Conservation (phyloP, 2,329 filamentous ascomycete genomes). For the Aspergillus luchuensis region DNA sequence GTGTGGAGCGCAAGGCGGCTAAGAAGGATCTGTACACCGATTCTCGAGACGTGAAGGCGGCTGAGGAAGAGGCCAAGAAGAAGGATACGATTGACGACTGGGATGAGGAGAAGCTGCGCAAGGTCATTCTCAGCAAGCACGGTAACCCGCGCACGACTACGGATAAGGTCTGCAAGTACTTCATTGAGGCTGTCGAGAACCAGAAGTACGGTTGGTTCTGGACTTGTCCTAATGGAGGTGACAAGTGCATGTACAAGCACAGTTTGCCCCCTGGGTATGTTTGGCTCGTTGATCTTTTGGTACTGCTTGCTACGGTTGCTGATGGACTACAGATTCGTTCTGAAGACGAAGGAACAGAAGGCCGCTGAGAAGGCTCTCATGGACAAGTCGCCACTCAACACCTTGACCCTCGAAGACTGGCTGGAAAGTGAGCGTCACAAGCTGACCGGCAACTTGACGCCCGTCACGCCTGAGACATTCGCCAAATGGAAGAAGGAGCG, state of each 20-base stretch:
- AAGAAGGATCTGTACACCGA: constrained; percentile 94
- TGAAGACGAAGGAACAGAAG: constrained; percentile 97
- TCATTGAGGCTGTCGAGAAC: constrained; percentile 95
- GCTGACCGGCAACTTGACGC: constrained; percentile 85
- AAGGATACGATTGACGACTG: constrained; percentile 92
- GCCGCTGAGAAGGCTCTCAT: constrained; percentile 92
- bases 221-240: constrained; percentile 92
- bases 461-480: constrained; percentile 89
- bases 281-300: constrained; percentile 3
- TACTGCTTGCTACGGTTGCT: constrained; percentile 17
- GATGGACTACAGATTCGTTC: constrained; percentile 68
- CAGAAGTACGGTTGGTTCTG: constrained; percentile 99
- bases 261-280: constrained; percentile 89
- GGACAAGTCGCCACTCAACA: constrained; percentile 94
- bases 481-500: constrained; percentile 97
- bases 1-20: constrained; percentile 85
- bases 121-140: constrained; percentile 92
- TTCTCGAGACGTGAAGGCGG: constrained; percentile 67
- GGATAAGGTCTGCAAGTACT: constrained; percentile 99
- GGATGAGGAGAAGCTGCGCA: constrained; percentile 94
- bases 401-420: constrained; percentile 95
- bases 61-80: constrained; percentile 73
- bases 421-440: constrained; percentile 95
- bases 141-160: constrained; percentile 94
- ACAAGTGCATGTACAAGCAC: constrained; percentile 99